Base-by-base conservation (phyloP, 352 stramenopile species). In the Thraustochytrium striatum region DNA sequence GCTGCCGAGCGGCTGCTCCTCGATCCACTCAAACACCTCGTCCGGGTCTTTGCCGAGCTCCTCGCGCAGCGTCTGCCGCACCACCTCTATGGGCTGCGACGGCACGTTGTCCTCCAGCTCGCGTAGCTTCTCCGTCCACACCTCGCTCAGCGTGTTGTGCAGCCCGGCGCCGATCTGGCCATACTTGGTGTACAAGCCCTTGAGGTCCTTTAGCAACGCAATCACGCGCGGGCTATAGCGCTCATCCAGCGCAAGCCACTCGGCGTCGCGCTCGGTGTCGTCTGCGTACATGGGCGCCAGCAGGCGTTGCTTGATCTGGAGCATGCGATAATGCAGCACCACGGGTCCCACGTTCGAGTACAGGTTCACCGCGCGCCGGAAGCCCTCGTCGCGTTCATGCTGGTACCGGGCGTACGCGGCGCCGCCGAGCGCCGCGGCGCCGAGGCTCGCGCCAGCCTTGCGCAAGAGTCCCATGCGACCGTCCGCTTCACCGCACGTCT, bases 1-100 rank as follows among this genome's bases (percentile, higher is more conserved):
- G 7, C 65, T 84, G 1, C 84, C 84, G 41, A 87, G 50, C 28
- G 84, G 84, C 28, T 72, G 32, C 28, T 72, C 62, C 39, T 87
- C 82, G n/a, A 87, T 53, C 28, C 47, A 69, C 28, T 39, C 69
- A 58, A 87, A 87, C 0, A 86, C 69, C 35, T 84, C 72, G 52
- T 75, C 57, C 21, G 83, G 61, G 25, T 30, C 2, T n/a, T 43
- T 35, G 11, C 50, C 43, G 5, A 75, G 35, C 11, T 75, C 65
- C 65, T 75, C 44, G 30, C 52, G 30, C 13, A 75, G 25, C 25
- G 65, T 75, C 13, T 21, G 7, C 21, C 44, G 32, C 50, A 75
- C 65, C 13, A 75, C 50, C 16, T 28, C 21, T 7, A 75, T 65
- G 7, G 65, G 65, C 65, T 75, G 65, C 50, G 65, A 30, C 44